Conservation (phyloP, 148 eudicot species). For the Chenopodium quinoa region DNA sequence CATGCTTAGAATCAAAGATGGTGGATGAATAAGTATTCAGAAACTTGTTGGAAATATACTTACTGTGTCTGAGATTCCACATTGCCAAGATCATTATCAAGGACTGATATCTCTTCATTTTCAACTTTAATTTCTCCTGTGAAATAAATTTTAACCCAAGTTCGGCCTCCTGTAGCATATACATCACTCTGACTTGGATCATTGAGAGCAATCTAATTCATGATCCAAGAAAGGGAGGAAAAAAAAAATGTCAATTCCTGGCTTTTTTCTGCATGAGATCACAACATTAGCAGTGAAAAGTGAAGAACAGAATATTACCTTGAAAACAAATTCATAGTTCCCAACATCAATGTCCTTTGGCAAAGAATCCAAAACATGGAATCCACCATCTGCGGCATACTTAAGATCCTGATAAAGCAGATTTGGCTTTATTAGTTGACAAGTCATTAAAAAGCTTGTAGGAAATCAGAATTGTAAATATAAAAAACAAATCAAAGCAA, state of each 20-base stretch:
- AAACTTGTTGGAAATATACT: constrained; percentile 13
- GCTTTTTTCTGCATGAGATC: background rate
- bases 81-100: constrained; percentile 69
- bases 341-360: constrained; percentile 72
- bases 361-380: constrained; percentile 69
- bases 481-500: background rate
- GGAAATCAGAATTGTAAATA: background rate
- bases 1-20: background rate
- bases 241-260: background rate
- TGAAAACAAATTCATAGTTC: constrained; percentile 64
- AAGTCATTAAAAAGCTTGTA: constrained; percentile 17
- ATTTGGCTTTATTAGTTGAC: constrained; percentile 8
- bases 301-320: constrained; percentile 39
- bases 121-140: constrained; percentile 66
- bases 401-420: constrained; percentile 60
- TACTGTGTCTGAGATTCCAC: constrained; percentile 70
- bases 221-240: background rate
- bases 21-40: background rate
- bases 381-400: constrained; percentile 52
- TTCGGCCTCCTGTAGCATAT: constrained; percentile 70
- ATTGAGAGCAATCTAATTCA: constrained; percentile 58
- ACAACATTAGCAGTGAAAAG: background rate
- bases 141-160: constrained; percentile 49
- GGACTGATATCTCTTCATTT: constrained; percentile 66
- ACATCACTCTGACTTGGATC: constrained; percentile 55